Base-by-base conservation (phyloP, 2,329 filamentous ascomycete species). In the Colletotrichum sp. region DNA sequence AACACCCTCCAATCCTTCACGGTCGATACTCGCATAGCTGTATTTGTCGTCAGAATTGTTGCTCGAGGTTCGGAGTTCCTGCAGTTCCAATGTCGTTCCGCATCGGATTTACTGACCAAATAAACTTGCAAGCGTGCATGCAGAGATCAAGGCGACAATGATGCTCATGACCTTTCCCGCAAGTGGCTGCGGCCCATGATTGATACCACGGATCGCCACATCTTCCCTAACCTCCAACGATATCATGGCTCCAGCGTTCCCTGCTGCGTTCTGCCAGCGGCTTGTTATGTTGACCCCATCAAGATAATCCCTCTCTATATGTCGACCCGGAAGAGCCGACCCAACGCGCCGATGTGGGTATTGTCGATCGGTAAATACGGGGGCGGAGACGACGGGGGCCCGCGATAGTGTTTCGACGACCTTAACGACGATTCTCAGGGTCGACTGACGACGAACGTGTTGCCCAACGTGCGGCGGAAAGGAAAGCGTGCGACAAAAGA, bases 151-250 rank as follows among this genome's bases (percentile, higher is more conserved):
- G 63, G 73, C 73, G 57, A 75, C 69, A 8, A 75, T 59, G 30
- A 75, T 57, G 32, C 73, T 75, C 32, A 63, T 22, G 63, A 75
- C 73, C 57, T 75, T 75, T 13, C 69, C 73, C 52, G 55, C 73
- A 5, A 55, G 69, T 19, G 73, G 63, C 25, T 75, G 68, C 32
- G 73, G 69, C 27, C 9, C 16, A 25, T 68, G 49, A 13, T 75
- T 75, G 73, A 75, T 72, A 63, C 63, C 25, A 44, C 69, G 73
- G 19, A 55, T 34, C 62, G 25, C 63, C 30, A 75, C 19, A 36
- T 61, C 44, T n/a, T 52, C 32, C 39, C 12, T 61, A 25, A 27
- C 12, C 30, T 19, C 39, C 19, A 25, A 11, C 6, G 30, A 32
- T 27, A 16, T 44, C 73, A 75, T 75, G 9, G 63, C 63, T 39